A percentile compares a stretch with the other conserved stretches of the same genome.
phyloP scores from a whole-genome alignment of 176 grass and related monocot species.

The Carex littledalei region DNA sequence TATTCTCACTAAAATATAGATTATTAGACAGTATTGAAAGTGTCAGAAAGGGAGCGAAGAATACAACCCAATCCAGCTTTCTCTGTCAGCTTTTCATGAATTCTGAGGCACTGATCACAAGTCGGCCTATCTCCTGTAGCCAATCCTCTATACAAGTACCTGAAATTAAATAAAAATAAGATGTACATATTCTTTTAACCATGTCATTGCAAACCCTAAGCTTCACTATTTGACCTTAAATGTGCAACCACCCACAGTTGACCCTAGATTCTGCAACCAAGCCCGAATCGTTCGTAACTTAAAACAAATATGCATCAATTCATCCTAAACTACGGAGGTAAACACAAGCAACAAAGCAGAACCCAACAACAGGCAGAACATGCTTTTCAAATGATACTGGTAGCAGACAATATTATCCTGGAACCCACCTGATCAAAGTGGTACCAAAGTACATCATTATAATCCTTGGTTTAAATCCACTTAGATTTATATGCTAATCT shows the following conservation, averaged over 20 bases:
- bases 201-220: constrained; percentile 7
- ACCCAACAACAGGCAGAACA: background rate
- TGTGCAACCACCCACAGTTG: too few relatives aligned
- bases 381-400: background rate
- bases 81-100: constrained; percentile 88
- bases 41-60: constrained; percentile 60
- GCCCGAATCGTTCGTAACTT: background rate
- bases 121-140: constrained; percentile 81
- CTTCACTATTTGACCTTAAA: too few relatives aligned
- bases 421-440: background rate
- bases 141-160: constrained; percentile 92
- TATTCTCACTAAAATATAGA: constrained; percentile 1
- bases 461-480: background rate
- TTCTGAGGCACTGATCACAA: constrained; percentile 94
- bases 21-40: constrained; percentile 57
- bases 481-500: background rate
- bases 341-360: background rate
- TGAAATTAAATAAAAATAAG: constrained; percentile 20
- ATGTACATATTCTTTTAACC: background rate
- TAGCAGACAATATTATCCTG: background rate
- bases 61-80: constrained; percentile 83
- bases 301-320: background rate
- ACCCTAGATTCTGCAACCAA: background rate
- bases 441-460: background rate
- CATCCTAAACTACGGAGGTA: background rate